Evolutionary conservation across 2,329 filamentous ascomycete genomes (phyloP).

Genomic region (Penicillium psychrosexuale): DNA sequence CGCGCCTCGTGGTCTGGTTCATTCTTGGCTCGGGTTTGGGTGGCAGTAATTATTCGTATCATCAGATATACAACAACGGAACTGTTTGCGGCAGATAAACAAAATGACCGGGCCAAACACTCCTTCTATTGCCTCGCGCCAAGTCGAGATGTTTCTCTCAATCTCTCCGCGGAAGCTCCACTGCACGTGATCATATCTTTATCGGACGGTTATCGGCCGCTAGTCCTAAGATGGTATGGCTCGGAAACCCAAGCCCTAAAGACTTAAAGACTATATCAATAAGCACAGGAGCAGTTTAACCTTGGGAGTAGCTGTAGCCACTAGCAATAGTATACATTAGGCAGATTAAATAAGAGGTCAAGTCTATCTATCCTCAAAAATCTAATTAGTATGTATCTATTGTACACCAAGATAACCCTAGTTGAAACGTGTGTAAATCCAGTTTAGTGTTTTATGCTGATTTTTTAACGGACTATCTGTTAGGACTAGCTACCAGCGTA

Average conservation of each 20-base stretch:
- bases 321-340: neutral
- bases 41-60: neutral
- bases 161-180: slow-evolving; percentile 28
- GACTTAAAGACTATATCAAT: neutral
- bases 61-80: accelerated
- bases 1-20: slow-evolving; percentile 31
- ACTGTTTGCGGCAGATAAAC: neutral
- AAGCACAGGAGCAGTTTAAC: neutral
- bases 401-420: no score
- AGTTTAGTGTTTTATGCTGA: no score
- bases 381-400: no score
- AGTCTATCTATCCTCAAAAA: no score
- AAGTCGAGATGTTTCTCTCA: slow-evolving; percentile 13
- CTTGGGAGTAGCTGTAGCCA: neutral
- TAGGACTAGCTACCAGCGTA: no score
- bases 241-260: neutral
- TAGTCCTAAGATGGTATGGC: neutral
- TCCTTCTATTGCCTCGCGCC: neutral
- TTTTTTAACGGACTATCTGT: no score
- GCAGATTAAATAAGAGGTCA: no score
- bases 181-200: slow-evolving; percentile 25
- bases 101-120: neutral
- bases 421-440: no score
- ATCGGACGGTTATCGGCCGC: neutral
- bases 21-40: slow-evolving; percentile 17